Conservation (phyloP, 441 rosid genomes). For the Adansonia madagascariensis region DNA sequence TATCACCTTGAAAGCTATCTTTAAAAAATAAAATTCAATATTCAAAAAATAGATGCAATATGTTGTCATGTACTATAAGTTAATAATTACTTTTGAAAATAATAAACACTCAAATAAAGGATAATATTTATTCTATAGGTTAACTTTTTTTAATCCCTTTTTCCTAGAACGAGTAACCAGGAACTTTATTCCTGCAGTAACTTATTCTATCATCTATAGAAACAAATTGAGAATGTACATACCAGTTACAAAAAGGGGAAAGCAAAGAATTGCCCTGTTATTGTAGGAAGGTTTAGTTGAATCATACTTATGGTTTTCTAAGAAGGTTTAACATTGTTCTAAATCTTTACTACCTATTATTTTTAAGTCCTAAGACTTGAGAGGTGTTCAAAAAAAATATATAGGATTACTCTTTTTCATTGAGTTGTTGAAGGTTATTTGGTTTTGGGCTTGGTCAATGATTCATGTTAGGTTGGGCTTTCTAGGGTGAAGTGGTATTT, state of each 20-base stretch:
- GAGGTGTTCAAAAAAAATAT: too few relatives aligned
- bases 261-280: background rate
- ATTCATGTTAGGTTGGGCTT: too few relatives aligned
- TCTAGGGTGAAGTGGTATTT: too few relatives aligned
- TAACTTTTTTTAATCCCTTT: background rate
- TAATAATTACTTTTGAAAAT: background rate
- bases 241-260: background rate
- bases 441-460: too few relatives aligned
- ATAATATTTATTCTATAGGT: background rate
- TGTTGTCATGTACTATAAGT: background rate
- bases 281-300: background rate
- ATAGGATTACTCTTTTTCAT: too few relatives aligned
- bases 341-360: too few relatives aligned
- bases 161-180: background rate
- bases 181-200: background rate
- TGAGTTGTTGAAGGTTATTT: too few relatives aligned
- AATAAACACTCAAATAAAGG: background rate
- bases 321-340: background rate
- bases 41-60: background rate
- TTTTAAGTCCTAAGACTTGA: too few relatives aligned
- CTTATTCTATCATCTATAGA: background rate
- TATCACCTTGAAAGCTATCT: background rate
- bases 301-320: background rate
- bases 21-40: background rate
- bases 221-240: background rate